phyloP scores from a whole-genome alignment of 495 filamentous ascomycete species.

The Poronia punctata region DNA sequence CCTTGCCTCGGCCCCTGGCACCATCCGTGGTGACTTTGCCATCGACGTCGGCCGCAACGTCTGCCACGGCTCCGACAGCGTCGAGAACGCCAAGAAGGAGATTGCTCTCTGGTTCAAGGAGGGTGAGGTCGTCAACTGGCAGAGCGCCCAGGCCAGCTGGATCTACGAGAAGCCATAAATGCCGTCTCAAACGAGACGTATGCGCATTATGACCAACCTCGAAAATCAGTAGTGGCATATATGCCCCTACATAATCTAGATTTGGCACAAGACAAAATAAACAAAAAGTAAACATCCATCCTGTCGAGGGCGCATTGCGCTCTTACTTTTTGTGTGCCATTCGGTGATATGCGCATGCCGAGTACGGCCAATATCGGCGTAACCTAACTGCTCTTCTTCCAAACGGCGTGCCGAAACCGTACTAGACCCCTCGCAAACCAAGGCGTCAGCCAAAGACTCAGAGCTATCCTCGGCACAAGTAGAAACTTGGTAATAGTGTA shows the following conservation, averaged over 20 bases:
- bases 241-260: not conserved
- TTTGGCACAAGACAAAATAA: not conserved
- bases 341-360: not conserved
- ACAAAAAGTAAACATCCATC: not conserved
- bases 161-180: slow-evolving; percentile 75
- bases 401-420: slow-evolving; percentile 29
- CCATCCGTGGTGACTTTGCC: slow-evolving; percentile 64
- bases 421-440: slow-evolving; percentile 79
- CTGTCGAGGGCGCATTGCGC: no score
- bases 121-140: slow-evolving; percentile 74
- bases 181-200: not conserved
- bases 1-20: slow-evolving; percentile 83
- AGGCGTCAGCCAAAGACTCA: slow-evolving; percentile 83
- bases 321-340: no score
- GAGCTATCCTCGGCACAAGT: slow-evolving; percentile 63
- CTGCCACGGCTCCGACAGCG: slow-evolving; percentile 97
- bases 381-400: slow-evolving; percentile 12
- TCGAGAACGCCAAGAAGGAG: slow-evolving; percentile 99
- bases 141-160: slow-evolving; percentile 76
- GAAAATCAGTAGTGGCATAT: not conserved
- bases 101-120: slow-evolving; percentile 94
- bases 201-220: not conserved
- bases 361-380: not conserved
- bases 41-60: slow-evolving; percentile 93
- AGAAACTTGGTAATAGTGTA: slow-evolving; percentile 83